Evolutionary conservation across 2,329 filamentous ascomycete genomes (phyloP), one percentile per base, ranked within the genome.

Genomic region (Penicillium janthinellum): DNA sequence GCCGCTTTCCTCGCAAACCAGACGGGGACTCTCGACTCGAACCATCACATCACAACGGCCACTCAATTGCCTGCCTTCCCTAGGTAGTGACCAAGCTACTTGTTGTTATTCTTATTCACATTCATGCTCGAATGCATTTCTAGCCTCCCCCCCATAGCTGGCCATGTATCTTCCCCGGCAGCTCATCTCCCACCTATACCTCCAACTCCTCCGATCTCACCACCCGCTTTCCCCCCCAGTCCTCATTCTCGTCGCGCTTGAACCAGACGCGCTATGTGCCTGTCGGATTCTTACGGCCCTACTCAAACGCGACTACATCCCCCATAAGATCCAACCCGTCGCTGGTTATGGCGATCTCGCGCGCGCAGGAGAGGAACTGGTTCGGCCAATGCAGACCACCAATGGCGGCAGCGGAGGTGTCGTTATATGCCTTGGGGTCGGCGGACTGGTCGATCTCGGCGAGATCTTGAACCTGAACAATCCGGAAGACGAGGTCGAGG

Each of bases 271-370:
- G 64, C 87, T 99, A 63, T 98, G 94, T 78, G 95, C 93, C 63
- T 96, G 92, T 75, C 92, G 93, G 62, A 97, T 99, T 62, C 86
- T 99, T 50, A 96, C 94, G 2, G 86, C 90, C 53, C 84, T 99
- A n/a, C 83, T 99, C 61, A 97, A 96, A 79, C 90, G 94, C 82
- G 95, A 99, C 81, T 98, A 96, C 74, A 96, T 99, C 68, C 91
- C 90, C 14, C 94, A 98, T 81, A 98, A 97, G 78, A 96, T 98
- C 71, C 91, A 97, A 71, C 95, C 95, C 1, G 89, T 99, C 56
- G 87, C 91, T 20, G 95, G 95, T 57, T 98, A 97, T 86, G 88
- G 87, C 65, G 95, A 98, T 75, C 86, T 99, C 49, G 85, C 91
- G 71, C 88, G 87, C 67, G 89, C 89, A 22, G 93, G 93, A 48